A percentile compares a stretch with the other conserved stretches of the same genome.
These are phyloP conservation scores for Globisporangium radiosum DNA, from an alignment of 352 stramenopile species.

Conservation along the genomic window DNA sequence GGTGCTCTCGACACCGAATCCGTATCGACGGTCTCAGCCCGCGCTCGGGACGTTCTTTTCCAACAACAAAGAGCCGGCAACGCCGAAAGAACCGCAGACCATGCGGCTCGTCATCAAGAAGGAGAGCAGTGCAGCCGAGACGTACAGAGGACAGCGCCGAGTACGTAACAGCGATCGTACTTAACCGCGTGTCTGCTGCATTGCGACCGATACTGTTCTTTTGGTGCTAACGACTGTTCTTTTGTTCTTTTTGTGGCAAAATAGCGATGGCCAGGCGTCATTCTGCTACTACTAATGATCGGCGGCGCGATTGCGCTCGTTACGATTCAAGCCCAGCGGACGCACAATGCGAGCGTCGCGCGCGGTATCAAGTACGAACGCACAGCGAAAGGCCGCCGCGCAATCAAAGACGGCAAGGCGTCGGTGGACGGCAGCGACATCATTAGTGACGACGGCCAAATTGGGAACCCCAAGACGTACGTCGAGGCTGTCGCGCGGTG, in stretches of 20 bases:
- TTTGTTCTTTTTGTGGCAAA: not conserved
- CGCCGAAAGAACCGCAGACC: conserved; percentile 7
- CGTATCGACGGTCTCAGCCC: conserved; percentile 5
- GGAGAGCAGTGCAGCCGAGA: conserved; percentile 1
- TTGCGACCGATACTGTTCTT: not conserved
- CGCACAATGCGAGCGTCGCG: conserved; percentile 5
- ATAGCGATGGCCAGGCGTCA: conserved; percentile 25
- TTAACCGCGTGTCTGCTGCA: not conserved
- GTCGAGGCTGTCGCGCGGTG: conserved; percentile 26
- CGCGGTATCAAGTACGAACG: conserved; percentile 10
- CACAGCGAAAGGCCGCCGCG: conserved; percentile 7
- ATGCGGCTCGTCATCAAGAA: conserved; percentile 12
- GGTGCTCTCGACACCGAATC: conserved; percentile 6
- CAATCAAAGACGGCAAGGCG: conserved; percentile 21
- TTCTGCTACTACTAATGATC: conserved; percentile 23
- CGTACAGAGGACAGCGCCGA: conserved; percentile 14
- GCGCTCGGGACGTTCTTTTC: conserved; percentile 12
- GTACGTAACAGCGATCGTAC: conserved; percentile 1
- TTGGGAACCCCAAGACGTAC: conserved; percentile 53
- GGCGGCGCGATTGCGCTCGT: conserved; percentile 14
- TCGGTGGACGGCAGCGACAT: conserved; percentile 18
- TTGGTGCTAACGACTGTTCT: not conserved
- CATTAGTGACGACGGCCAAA: conserved; percentile 38
- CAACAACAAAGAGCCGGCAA: conserved; percentile 4
- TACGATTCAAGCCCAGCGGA: conserved; percentile 8